Base-by-base conservation (phyloP, 2,329 filamentous ascomycete species). In the Botrytis hyacinthi region DNA sequence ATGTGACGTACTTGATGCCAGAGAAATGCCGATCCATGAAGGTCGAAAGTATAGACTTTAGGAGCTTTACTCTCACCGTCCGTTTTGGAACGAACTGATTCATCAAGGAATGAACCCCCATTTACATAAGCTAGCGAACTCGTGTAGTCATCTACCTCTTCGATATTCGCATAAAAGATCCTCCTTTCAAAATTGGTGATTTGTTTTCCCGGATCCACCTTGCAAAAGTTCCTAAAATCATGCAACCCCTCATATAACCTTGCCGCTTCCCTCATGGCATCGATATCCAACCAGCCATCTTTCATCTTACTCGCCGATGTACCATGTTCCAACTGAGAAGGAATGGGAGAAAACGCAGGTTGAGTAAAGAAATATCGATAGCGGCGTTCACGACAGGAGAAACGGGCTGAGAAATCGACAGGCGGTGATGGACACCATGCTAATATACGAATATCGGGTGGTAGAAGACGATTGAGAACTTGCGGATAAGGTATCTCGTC, bases 351-450 rank as follows among this genome's bases (percentile, higher is more conserved):
- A 80, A 94, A 97, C 1, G 92, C 93, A 0, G 96, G 96, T 81
- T 98, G 94, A 0, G 96, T 98, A 85, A 99, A 99, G 85, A 97
- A 98, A 83, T 99, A 99, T 73, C 93, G 91, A 84, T 99, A 99
- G 77, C 93, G 91, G 35, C 96, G 88, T 83, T 98, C 94, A 75
- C 92, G 90, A 83, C 96, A 99, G 71, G 93, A 94, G 86, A 98
- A 98, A 59, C 96, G 91, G 7, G 96, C 96, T 48, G 93, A 94
- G 82, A 99, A 99, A 75, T 89, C 88, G 14, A 87, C 83, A 0
- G 95, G 93, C 26, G 92, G 93, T 44, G 89, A 86, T 0, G 95
- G 94, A 81, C 95, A 97, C 96, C 96, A 99, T 4, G 96, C 96
- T 51, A 98, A 87, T 74, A 97, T 86, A 75, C 94, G 90, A 79